phyloP scores from a whole-genome alignment of 257 asterid species.

The Solanum appendiculatum region DNA sequence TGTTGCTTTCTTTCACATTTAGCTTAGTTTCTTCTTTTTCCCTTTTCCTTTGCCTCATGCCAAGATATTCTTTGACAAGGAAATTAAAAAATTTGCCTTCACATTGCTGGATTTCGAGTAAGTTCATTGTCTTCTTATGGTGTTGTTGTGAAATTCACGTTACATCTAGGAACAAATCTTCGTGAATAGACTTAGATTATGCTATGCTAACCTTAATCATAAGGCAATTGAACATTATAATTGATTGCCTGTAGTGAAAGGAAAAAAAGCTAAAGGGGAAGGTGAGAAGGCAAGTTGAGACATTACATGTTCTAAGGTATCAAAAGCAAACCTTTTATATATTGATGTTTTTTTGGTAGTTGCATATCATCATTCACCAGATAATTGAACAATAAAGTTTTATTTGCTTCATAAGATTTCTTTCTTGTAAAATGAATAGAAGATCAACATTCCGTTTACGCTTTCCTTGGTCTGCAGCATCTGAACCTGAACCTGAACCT shows the following conservation, averaged over 20 bases:
- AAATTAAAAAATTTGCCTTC: neutral
- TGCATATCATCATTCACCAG: neutral
- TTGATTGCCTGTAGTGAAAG: neutral
- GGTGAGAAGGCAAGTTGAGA: neutral
- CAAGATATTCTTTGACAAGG: neutral
- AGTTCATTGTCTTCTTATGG: too few relatives aligned
- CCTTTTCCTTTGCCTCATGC: neutral
- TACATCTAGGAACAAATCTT: too few relatives aligned
- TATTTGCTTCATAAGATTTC: neutral
- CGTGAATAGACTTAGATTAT: too few relatives aligned
- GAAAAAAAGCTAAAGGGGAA: neutral
- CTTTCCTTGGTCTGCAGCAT: conserved; percentile 26
- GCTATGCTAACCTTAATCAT: neutral
- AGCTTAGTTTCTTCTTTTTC: neutral
- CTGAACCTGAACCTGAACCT: conserved; percentile 9
- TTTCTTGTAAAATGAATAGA: conserved; percentile 33
- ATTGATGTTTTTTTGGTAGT: neutral
- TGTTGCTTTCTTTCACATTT: neutral
- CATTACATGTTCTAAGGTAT: conserved; percentile 13
- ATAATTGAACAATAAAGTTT: neutral
- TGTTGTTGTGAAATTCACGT: too few relatives aligned
- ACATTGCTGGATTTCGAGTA: too few relatives aligned
- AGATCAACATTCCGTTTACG: conserved; percentile 36
- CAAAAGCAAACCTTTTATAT: conserved; percentile 9
- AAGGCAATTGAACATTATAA: neutral